Base-by-base conservation (phyloP, 2,329 filamentous ascomycete species). In the Bipolaris gigantea region DNA sequence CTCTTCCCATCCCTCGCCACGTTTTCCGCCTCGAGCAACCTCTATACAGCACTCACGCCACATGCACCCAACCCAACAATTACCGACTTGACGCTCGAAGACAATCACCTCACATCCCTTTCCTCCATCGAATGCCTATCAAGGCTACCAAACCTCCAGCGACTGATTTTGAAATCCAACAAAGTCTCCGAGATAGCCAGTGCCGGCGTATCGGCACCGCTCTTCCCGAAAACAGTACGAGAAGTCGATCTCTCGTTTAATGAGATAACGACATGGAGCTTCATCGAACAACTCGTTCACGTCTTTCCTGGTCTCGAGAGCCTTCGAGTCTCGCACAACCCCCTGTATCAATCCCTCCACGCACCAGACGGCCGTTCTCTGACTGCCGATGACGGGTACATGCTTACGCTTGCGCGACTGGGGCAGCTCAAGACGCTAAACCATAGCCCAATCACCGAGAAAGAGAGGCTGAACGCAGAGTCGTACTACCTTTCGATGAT, bases 401-500 rank as follows among this genome's bases (percentile, higher is more conserved):
- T 96, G 89, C 82, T 97, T 43, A 90, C 90, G 0, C 79, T 96
- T 23, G 90, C 88, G 25, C 89, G 92, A 2, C 79, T 97, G 1
- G 81, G 83, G 1, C 77, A 78, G 1, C 81, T 97, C 9, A 82
- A 81, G 48, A 80, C 79, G 0, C 81, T 97, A 27, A 94, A 94
- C 70, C 91, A 89, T 71, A 86, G 75, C 55, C 74, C 72, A 1
- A 86, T 97, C 62, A 86, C 86, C 0, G 64, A 79, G 1, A 84
- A 87, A 38, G 92, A 97, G 71, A 85, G 93, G 16, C 81, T 85
- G 49, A 94, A 97, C 67, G 92, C 92, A 4, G 94, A 97, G 65
- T 87, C 93, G 67, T 99, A 96, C 73, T 99, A 99, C 72, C 84
- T 97, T 10, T 90, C 88, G 0, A 84, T 89, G 49, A 94, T 97